phyloP scores from a whole-genome alignment of 352 stramenopile species.

The Phytophthora niederhauseri region DNA sequence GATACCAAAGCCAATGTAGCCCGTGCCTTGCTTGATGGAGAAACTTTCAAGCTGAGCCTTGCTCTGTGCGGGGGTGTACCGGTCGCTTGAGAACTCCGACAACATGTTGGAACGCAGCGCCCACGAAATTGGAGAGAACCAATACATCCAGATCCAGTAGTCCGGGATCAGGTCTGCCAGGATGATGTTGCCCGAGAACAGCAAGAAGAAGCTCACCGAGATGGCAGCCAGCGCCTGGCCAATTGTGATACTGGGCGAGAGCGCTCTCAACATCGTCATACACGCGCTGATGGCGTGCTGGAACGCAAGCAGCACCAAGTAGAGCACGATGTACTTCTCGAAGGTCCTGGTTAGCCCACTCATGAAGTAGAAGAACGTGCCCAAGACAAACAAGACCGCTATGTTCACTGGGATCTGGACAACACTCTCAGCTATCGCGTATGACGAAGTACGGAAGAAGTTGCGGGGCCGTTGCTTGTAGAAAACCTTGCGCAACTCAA shows the following conservation, averaged over 20 bases:
- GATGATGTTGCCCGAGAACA: constrained; percentile 87
- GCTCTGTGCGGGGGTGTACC: constrained; percentile 33
- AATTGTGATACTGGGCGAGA: constrained; percentile 63
- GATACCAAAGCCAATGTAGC: constrained; percentile 52
- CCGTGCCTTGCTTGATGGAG: constrained; percentile 39
- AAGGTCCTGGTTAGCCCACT: constrained; percentile 74
- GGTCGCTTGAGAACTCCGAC: constrained; percentile 56
- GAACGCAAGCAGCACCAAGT: constrained; percentile 83
- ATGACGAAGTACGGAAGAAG: constrained; percentile 90
- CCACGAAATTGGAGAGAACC: constrained; percentile 68
- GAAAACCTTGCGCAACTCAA: constrained; percentile 84
- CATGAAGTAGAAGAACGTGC: constrained; percentile 92
- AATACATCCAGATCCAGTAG: constrained; percentile 76
- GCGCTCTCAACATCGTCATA: constrained; percentile 65
- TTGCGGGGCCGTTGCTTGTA: constrained; percentile 92
- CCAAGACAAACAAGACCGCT: constrained; percentile 56
- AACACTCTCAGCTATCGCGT: constrained; percentile 71
- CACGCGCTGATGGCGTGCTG: constrained; percentile 70
- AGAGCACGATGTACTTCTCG: constrained; percentile 80
- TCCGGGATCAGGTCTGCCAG: constrained; percentile 64
- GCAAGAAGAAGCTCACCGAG: constrained; percentile 67
- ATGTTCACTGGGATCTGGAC: constrained; percentile 77
- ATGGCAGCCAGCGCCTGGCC: constrained; percentile 55
- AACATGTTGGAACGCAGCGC: constrained; percentile 61
- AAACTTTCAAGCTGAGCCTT: constrained; percentile 36